Evolutionary conservation across 1,284 basidiomycete species (phyloP), one percentile per base, ranked within the genome.

Genomic region (Boletus sp.): DNA sequence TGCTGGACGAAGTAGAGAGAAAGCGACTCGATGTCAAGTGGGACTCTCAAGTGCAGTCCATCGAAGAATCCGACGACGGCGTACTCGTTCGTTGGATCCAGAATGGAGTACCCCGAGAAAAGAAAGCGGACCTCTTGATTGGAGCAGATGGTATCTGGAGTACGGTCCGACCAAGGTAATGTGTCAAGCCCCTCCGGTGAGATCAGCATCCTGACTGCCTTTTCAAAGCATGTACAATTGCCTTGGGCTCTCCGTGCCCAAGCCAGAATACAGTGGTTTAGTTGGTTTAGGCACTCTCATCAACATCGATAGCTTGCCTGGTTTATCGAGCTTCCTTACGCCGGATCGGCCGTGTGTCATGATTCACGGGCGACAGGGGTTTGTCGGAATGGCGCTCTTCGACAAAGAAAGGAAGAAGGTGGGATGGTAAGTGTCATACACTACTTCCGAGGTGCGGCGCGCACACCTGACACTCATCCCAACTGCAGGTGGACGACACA

Each of bases 111-210:
- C 8, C 17, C 8, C 49, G 64, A 33, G 51, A 65, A 48, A 59
- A 47, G 49, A 59, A 54, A 48, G 65, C 49, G 13, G 62, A 67
- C 45, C 56, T 65, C 20, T 44, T 67, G 34, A 50, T 67, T n/a
- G 66, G 63, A 32, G 65, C 63, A 29, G 66, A 68, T 22, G 63
- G 65, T 4, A 65, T 68, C 16, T 68, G 63, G 66, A 66, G 63
- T 26, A 50, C 44, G 7, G 62, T 64, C 12, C 58, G 64, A 39
- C 40, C 56, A 25, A 62, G 52, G 63, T 65, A 46, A 49, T 10
- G 19, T 19, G 20, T 22, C 14, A 3, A 22, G 4, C 12, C 19
- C 10, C 9, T 36, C 29, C 10, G 7, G 6, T 5, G 17, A 3
- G 22, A 20, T 42, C 17, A 9, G 8, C 2, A 16, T 33, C 13